Percentiles rank a stretch among this genome's conserved stretches.
Conservation (phyloP, 345 rosid genomes). For the Excoecaria agallocha region DNA sequence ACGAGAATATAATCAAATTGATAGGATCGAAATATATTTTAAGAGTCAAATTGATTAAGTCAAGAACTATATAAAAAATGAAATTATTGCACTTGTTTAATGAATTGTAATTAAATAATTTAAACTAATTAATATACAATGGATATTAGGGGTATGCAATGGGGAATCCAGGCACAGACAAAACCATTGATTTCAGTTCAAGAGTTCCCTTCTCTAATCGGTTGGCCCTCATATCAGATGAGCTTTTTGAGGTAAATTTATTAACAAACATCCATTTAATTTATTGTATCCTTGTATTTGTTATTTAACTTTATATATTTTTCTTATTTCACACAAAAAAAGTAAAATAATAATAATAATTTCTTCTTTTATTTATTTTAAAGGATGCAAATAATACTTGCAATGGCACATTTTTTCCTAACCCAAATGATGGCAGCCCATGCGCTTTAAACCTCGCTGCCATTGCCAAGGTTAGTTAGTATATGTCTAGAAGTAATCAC, state of each 20-base stretch:
- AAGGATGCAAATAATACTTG: constrained; percentile 25
- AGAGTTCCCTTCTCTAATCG: background rate
- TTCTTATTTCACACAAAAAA: no score
- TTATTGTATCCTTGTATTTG: no score
- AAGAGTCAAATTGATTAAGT: no score
- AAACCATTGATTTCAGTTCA: background rate
- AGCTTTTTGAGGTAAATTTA: background rate
- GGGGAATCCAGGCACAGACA: constrained; percentile 5
- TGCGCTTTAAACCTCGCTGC: background rate
- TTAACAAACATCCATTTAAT: no score
- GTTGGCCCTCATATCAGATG: background rate
- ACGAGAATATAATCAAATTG: no score
- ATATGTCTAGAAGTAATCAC: no score
- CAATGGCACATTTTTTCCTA: background rate
- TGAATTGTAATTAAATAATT: no score
- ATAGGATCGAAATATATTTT: no score
- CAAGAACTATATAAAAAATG: no score
- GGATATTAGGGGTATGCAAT: background rate
- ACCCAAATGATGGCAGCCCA: background rate
- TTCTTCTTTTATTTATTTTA: background rate
- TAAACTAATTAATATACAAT: no score
- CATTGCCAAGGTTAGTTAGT: background rate
- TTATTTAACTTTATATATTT: background rate
- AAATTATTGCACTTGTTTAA: no score
- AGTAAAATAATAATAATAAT: background rate